Base-by-base conservation (phyloP, 2,329 filamentous ascomycete species). In the Ophiostoma ulmi region DNA sequence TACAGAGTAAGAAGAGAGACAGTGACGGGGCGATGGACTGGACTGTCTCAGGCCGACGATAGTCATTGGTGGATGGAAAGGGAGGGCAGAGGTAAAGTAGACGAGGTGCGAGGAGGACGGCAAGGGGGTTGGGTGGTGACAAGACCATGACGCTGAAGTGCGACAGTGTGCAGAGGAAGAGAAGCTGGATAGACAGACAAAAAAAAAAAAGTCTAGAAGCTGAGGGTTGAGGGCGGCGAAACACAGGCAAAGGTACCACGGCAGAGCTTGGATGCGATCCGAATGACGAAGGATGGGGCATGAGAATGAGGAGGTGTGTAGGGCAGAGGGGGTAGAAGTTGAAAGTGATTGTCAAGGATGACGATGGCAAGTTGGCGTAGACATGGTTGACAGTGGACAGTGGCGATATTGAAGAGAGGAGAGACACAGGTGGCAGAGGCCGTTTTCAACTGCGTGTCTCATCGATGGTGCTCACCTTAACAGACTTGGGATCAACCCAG, bases 181-280 rank as follows among this genome's bases (percentile, higher is more conserved):
- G 14, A 14, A 48, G 44, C 13, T 58, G 5, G 52, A 22, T 5
- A 44, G 41, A 44, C 13, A 17, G 14, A 44, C 41, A 55, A 55
- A n/a, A 55, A 26, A 55, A 55, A n/a, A 55, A 26, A 26, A 26
- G 52, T 58, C 52, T 22, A 58, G 52, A 58, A 58, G 52, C 52
- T 22, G 44, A 48, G 44, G 13, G 41, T 14, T 20, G 44, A 20
- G 1, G 31, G 3, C 31, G 31, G 31, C 31, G 31, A 31, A 31
- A 31, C 31, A 31, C 17, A 48, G 44, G 44, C 11, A 10, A 39
- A 39, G 38, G 38, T 13, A 39, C 13, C 38, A 39, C 31, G 38
- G 38, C 38, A 39, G 38, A 39, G 38, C 38, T 39, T 39, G 38
- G 38, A 13, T 11, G 38, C 38, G 38, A 39, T 39, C 10, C 10